Base-by-base conservation (phyloP, 768 basidiomycete species). In the Collybia sp. region DNA sequence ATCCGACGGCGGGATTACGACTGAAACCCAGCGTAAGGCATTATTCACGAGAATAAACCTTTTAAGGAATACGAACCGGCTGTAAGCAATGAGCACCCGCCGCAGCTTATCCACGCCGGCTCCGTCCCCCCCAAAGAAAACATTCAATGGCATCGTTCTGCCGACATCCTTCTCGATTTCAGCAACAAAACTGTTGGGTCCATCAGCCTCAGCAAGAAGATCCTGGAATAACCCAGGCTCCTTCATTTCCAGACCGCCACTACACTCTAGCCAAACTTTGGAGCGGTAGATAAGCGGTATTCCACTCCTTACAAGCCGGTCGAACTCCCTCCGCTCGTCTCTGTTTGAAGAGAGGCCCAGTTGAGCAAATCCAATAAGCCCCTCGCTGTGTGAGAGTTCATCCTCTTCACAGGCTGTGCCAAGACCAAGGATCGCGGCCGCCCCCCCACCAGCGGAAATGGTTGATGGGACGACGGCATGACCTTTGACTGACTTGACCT, bases 141-240 rank as follows among this genome's bases (percentile, higher is more conserved):
- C 79, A 58, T 96, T 96, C 37, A 92, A 66, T 0, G 94, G 93
- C 87, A 95, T 86, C 56, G 93, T 89, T 73, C 87, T 66, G 50
- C 87, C 84, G 0, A 93, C 87, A 58, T 98, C 95, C 67, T 98
- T 97, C 70, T 97, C 96, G 48, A 99, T 98, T 67, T 99, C 96
- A 35, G 66, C 71, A 43, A 69, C 64, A 12, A 85, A 83, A 25
- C 73, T 62, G 34, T 67, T 78, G 19, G 67, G 62, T 1, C 64
- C 71, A 20, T 72, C 64, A 2, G 59, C 64, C 51, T 76, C 71
- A 5, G 70, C 76, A n/a, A 96, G 69, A 47, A 97, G 63, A 59
- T 97, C 95, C 35, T 77, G 72, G 62, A 97, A 98, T 50, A 88
- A 59, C 1, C 95, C 95, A 2, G 95, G 95, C 55, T 96, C 93